Conservation (phyloP, 1,139 yeast species). For the Geotrichum histeridarum region DNA sequence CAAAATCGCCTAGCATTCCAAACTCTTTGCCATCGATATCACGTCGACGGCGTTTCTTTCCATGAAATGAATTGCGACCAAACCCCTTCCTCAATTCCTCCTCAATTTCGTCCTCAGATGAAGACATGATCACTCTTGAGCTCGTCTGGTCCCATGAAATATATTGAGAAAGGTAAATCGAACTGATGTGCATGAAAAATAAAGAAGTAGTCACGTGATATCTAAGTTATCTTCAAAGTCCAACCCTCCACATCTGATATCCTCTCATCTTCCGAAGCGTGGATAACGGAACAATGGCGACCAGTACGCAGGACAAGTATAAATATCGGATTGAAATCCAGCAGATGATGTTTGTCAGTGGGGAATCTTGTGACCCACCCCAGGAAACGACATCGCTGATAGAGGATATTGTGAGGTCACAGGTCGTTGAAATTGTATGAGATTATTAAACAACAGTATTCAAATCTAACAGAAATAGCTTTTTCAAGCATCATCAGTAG, state of each 20-base stretch:
- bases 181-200: not conserved
- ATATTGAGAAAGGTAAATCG: not conserved
- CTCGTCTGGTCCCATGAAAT: not conserved
- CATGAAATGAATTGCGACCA: not conserved
- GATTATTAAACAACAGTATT: no score
- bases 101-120: constrained; percentile 12
- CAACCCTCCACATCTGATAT: not conserved
- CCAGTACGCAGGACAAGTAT: constrained; percentile 27
- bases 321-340: constrained; percentile 34
- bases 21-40: constrained; percentile 15
- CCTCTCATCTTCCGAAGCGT: not conserved
- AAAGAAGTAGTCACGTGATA: not conserved
- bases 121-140: constrained; percentile 3
- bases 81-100: constrained; percentile 9
- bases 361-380: constrained; percentile 93
- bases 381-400: constrained; percentile 83
- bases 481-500: constrained; percentile 74
- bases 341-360: constrained; percentile 94
- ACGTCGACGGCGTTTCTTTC: not conserved
- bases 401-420: constrained; percentile 93
- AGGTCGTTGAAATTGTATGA: constrained; percentile 74
- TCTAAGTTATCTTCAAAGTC: not conserved
- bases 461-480: constrained; percentile 31
- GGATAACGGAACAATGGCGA: not conserved
- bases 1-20: constrained; percentile 17